These are phyloP conservation scores for Gossypium raimondii DNA, from an alignment of 345 rosid genomes.

Conservation along the genomic window DNA sequence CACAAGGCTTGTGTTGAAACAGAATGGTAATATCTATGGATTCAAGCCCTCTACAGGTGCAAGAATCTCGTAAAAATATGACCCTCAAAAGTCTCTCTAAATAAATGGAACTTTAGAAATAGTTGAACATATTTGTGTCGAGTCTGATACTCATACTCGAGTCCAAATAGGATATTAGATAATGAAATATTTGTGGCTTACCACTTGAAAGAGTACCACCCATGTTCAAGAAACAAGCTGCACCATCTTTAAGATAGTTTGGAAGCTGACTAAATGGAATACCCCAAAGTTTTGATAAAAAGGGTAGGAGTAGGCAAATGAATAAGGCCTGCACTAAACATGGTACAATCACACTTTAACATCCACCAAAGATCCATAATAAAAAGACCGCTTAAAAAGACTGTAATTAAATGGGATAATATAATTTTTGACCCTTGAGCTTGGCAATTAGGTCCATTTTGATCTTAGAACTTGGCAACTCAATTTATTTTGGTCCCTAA, in stretches of 20 bases:
- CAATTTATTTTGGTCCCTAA: too few species aligned
- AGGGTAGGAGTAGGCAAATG: slow-evolving; percentile 75
- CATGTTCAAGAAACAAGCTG: slow-evolving; percentile 80
- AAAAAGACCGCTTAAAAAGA: not conserved
- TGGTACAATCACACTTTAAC: slow-evolving; percentile 14
- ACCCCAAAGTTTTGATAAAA: slow-evolving; percentile 89
- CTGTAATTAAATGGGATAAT: not conserved
- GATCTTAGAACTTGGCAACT: too few species aligned
- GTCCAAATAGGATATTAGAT: not conserved
- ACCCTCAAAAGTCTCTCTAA: too few species aligned
- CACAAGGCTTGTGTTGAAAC: too few species aligned
- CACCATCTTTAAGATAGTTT: slow-evolving; percentile 75
- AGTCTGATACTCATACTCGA: too few species aligned
- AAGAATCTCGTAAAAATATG: not conserved
- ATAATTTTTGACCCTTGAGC: too few species aligned
- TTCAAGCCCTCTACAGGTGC: not conserved
- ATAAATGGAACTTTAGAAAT: too few species aligned
- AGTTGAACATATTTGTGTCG: too few species aligned
- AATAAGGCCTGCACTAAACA: slow-evolving; percentile 59
- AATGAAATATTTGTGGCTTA: slow-evolving; percentile 29
- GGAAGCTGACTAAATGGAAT: slow-evolving; percentile 83
- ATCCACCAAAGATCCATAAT: slow-evolving; percentile 10
- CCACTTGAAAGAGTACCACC: slow-evolving; percentile 52
- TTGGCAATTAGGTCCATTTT: too few species aligned
- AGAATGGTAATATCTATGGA: not conserved